Conservation (phyloP, 164 flowering plant genomes). For the Kingdonia uniflora region DNA sequence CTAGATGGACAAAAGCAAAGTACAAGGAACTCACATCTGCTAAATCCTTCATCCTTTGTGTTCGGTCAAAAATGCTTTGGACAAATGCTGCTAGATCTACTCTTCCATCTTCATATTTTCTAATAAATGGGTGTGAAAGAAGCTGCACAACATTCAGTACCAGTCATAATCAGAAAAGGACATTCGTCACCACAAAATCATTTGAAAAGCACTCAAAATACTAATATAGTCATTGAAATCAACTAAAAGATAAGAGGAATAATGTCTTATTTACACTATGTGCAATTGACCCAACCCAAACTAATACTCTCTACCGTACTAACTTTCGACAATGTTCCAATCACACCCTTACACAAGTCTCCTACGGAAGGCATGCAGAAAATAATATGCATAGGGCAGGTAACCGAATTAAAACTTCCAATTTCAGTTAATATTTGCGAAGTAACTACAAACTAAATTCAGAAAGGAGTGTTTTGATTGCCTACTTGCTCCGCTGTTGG, state of each 20-base stretch:
- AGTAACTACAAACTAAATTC: too few species aligned
- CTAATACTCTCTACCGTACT: too few species aligned
- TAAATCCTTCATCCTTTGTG: constrained; percentile 82
- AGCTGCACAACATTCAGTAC: constrained; percentile 43
- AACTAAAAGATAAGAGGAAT: too few species aligned
- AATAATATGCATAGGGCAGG: too few species aligned
- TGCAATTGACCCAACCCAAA: too few species aligned
- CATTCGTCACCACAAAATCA: neutral
- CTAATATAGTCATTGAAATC: neutral
- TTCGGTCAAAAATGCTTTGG: constrained; percentile 77
- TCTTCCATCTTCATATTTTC: constrained; percentile 45
- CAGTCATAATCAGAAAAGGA: neutral
- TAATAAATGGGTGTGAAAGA: constrained; percentile 84
- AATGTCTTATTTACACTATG: too few species aligned
- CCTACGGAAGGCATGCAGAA: too few species aligned
- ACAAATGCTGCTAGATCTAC: constrained; percentile 82
- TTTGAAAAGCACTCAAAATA: neutral
- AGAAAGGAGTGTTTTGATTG: too few species aligned
- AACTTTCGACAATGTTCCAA: too few species aligned
- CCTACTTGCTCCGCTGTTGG: constrained; percentile 92
- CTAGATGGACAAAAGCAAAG: constrained; percentile 1
- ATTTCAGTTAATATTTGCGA: too few species aligned
- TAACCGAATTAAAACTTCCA: too few species aligned
- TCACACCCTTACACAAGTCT: too few species aligned
- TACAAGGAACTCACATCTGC: constrained; percentile 70